Evolutionary conservation across 2,329 filamentous ascomycete genomes (phyloP).

Genomic region (Tolypocladium paradoxum): DNA sequence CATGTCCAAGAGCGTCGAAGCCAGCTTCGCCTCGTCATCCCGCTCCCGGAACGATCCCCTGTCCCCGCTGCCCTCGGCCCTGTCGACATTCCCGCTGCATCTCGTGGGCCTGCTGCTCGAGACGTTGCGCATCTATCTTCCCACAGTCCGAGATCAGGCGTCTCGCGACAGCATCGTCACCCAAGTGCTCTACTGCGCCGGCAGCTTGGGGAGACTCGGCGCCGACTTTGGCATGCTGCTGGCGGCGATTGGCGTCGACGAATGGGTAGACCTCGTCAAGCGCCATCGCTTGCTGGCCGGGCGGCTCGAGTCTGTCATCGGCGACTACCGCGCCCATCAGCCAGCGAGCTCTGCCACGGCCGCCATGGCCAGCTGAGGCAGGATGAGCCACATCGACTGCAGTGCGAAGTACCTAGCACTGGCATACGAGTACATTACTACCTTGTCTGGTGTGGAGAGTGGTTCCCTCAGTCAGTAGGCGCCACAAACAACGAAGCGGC

Average conservation of each 20-base stretch:
- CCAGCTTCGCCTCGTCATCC: constrained; percentile 20
- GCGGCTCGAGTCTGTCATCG: constrained; percentile 59
- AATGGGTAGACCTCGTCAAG: constrained; percentile 85
- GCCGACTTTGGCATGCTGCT: constrained; percentile 89
- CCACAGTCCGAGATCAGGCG: constrained; percentile 68
- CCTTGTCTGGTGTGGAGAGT: background rate
- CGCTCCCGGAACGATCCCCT: constrained; percentile 23
- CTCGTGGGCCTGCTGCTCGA: constrained; percentile 72
- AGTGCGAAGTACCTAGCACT: no score
- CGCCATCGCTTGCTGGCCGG: constrained; percentile 79
- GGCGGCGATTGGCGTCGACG: constrained; percentile 44
- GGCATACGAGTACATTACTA: background rate
- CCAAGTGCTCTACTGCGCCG: constrained; percentile 86
- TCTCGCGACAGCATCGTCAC: constrained; percentile 81
- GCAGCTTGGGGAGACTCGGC: constrained; percentile 78
- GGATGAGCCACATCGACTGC: background rate
- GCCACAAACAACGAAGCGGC: background rate
- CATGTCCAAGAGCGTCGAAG: constrained; percentile 77
- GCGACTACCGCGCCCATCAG: constrained; percentile 28
- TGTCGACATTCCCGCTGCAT: constrained; percentile 77
- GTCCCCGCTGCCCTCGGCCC: constrained; percentile 58
- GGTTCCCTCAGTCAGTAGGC: background rate
- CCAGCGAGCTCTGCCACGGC: background rate
- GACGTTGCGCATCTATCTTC: constrained; percentile 65
- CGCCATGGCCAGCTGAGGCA: background rate